A percentile compares a stretch with the other conserved stretches of the same genome.
Evolutionary conservation across 2,329 filamentous ascomycete species (phyloP).

Genomic region (Metarhizium anisopliae): DNA sequence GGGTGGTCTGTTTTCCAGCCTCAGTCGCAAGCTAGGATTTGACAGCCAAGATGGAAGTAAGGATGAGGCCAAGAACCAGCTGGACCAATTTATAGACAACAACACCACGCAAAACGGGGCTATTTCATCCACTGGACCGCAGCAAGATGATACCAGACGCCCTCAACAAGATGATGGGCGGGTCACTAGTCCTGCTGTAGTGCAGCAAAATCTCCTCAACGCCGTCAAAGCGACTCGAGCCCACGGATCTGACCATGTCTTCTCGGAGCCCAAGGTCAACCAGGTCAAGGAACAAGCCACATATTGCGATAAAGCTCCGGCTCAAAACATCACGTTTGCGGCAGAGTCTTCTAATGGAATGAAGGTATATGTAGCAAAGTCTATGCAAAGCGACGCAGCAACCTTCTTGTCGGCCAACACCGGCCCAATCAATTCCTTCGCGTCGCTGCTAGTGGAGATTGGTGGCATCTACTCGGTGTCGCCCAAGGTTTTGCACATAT

Average conservation of each 20-base stretch:
- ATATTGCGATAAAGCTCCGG: constrained; percentile 74
- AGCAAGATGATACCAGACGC: neutral
- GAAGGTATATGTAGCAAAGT: constrained; percentile 61
- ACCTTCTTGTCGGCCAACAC: constrained; percentile 53
- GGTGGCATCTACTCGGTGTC: constrained; percentile 65
- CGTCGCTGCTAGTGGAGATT: constrained; percentile 58
- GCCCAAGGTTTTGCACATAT: constrained; percentile 67
- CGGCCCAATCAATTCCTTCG: constrained; percentile 59
- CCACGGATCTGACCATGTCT: constrained; percentile 65
- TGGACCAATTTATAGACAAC: constrained; percentile 33
- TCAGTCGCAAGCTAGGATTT: constrained; percentile 61
- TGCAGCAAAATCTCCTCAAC: constrained; percentile 64
- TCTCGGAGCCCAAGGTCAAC: constrained; percentile 60
- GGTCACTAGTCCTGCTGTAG: constrained; percentile 49
- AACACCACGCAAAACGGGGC: constrained; percentile 15
- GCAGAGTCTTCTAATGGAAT: constrained; percentile 64
- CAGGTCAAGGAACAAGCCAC: constrained; percentile 73
- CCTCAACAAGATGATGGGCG: constrained; percentile 36
- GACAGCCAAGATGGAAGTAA: constrained; percentile 37
- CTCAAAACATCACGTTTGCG: constrained; percentile 62
- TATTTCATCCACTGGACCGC: neutral
- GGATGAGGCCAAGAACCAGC: constrained; percentile 31
- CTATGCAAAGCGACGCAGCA: constrained; percentile 34
- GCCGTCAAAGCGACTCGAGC: constrained; percentile 72
- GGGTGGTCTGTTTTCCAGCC: constrained; percentile 57